These are phyloP conservation scores for Nakazawaea sp. DNA, from an alignment of 805 yeast genomes.

Conservation along the genomic window DNA sequence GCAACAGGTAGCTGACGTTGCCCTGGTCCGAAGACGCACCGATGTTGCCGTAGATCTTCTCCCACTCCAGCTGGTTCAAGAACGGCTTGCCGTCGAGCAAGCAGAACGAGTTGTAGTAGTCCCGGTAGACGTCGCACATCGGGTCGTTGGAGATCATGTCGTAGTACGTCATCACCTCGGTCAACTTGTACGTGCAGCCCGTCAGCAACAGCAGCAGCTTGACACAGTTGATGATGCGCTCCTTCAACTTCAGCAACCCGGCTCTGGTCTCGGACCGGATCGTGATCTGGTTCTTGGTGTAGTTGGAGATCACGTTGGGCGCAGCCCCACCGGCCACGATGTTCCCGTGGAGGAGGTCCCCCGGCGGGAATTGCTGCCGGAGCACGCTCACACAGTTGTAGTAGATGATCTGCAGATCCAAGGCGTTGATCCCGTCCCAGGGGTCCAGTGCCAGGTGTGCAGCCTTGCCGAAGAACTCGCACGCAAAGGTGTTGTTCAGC, in stretches of 20 bases:
- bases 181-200: slow-evolving; percentile 25
- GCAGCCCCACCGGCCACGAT: slow-evolving; percentile 19
- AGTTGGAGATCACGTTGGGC: slow-evolving; percentile 20
- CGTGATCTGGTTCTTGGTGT: slow-evolving; percentile 14
- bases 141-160: slow-evolving; percentile 17
- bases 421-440: slow-evolving; percentile 23
- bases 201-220: slow-evolving; percentile 21
- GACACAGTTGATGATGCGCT: slow-evolving; percentile 22
- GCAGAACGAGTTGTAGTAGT: slow-evolving; percentile 13
- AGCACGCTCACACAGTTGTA: slow-evolving; percentile 20
- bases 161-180: slow-evolving; percentile 21
- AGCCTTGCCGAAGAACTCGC: slow-evolving; percentile 19
- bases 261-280: slow-evolving; percentile 15
- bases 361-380: slow-evolving; percentile 21
- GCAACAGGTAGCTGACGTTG: slow-evolving; percentile 18
- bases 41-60: slow-evolving; percentile 12
- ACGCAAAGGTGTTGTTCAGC: slow-evolving; percentile 13
- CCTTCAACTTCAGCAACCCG: slow-evolving; percentile 15
- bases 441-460: slow-evolving; percentile 25
- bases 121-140: slow-evolving; percentile 14
- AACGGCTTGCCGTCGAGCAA: slow-evolving; percentile 8
- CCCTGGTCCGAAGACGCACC: slow-evolving; percentile 21
- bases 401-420: slow-evolving; percentile 21
- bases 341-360: slow-evolving; percentile 19
- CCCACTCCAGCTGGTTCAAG: slow-evolving; percentile 6